Evolutionary conservation across 768 basidiomycete genomes (phyloP), one percentile per base, ranked within the genome.

Genomic region (Hygrocybe punicea): DNA sequence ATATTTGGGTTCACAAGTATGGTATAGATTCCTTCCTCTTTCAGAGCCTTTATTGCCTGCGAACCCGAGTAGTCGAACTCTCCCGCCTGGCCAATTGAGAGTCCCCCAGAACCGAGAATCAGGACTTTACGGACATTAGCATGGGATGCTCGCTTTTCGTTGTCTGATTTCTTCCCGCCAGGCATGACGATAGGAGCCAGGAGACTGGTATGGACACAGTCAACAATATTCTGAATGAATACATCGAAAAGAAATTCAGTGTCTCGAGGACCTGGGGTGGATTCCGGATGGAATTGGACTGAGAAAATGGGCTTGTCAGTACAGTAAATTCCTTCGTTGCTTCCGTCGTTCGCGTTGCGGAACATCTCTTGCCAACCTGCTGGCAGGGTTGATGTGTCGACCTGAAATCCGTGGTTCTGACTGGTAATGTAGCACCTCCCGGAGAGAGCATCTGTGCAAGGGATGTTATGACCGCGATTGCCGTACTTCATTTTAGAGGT

Each of bases 401-500:
- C 97, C 69, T 98, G 89, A 76, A 86, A 99, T 60, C 97, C 97
- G 74, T 99, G 97, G 70, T 99, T 99, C 74, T 99, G 97, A 66
- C 91, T 93, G 37, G 97, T 99, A 77, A 99, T 98, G 72, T 98
- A 99, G 77, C 97, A 99, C 54, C 97, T 81, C 29, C 95, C 97
- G 49, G 91, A 93, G 54, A 96, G 81, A 40, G 89, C 82, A 70
- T 94, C 92, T 16, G 92, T 98, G 71, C 96, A 98, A 3, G 97
- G 97, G 68, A 99, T 93, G 73, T 99, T 99, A 70, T 98, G 94
- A 4, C 97, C 97, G 61, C 97, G 92, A 68, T 99, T 99, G 37
- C 97, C 97, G 71, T 98, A 98, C 78, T 98, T 98, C 94, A 99
- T 98, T 75, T 99, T 99, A 36, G 91, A 92, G 5, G 97, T 98